These are phyloP conservation scores for Arachis hypogaea DNA, from an alignment of 306 rosid genomes.

Conservation along the genomic window DNA sequence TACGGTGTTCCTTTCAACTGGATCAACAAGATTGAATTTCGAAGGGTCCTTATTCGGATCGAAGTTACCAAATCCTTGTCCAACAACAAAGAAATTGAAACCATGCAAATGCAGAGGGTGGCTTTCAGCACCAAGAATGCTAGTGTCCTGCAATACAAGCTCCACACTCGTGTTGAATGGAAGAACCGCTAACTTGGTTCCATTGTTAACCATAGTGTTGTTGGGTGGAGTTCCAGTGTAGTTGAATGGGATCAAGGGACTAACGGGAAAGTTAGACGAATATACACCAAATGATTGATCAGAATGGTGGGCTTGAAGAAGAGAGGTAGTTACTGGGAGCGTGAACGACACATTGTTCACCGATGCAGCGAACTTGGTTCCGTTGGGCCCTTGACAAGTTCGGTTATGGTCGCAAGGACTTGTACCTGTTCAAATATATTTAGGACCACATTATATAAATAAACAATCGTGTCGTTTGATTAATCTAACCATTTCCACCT, in stretches of 20 bases:
- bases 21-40: conserved; percentile 62
- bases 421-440: conserved; percentile 16
- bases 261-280: conserved; percentile 44
- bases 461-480: too few relatives aligned
- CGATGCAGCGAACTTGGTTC: conserved; percentile 72
- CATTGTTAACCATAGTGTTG: conserved; percentile 62
- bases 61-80: conserved; percentile 74
- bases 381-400: conserved; percentile 73
- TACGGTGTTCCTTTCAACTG: conserved; percentile 59
- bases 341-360: conserved; percentile 64
- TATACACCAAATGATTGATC: conserved; percentile 56
- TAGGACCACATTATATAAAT: too few relatives aligned
- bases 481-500: too few relatives aligned
- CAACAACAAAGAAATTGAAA: conserved; percentile 67
- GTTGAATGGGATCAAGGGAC: conserved; percentile 53
- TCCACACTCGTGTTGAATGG: conserved; percentile 66
- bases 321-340: conserved; percentile 52
- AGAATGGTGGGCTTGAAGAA: conserved; percentile 62
- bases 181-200: conserved; percentile 61
- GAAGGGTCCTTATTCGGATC: conserved; percentile 52
- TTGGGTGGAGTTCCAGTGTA: conserved; percentile 64
- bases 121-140: conserved; percentile 62
- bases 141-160: conserved; percentile 61
- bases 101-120: conserved; percentile 82
- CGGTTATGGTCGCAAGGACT: conserved; percentile 53